Evolutionary conservation across 208 protist genomes (phyloP), one percentile per base, ranked within the genome.

Genomic region (Leishmania tropica): DNA sequence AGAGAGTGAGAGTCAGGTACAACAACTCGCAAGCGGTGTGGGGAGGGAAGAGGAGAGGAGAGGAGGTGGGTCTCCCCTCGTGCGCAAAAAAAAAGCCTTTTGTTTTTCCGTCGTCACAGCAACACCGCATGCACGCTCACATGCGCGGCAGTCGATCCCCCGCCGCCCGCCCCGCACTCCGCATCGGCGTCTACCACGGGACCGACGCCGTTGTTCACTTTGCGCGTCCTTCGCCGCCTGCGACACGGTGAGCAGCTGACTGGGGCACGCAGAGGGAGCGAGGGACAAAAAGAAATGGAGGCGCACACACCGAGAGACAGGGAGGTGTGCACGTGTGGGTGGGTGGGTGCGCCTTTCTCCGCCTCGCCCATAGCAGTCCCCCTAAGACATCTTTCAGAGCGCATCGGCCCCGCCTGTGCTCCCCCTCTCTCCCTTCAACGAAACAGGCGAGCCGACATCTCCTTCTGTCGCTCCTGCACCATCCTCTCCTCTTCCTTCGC

Each of bases 391-490:
- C 24, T 0, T 24, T n/a, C 28, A 62, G 10, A n/a, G 56, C 28
- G 56, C 56, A 60, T n/a, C 24, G 56, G 24, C 56, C 5, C 24
- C 24, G 56, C 24, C 19, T 19, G 35, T 10, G 17, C 64, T 24
- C 71, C 28, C 42, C 53, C 64, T 19, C 35, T 8, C 64, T 24
- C 71, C 15, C 47, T 37, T 75, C 71, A 76, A 51, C 87, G 83
- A 70, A 88, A 93, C 67, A 92, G 53, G 37, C 77, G 84, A 31
- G 87, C 88, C 31, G 91, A 90, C 58, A 90, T 78, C 75, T 93
- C 83, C 73, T 85, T 86, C 67, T 88, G 83, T 71, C 86, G 76
- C 62, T 87, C 85, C 65, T 84, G 80, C 42, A 80, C 78, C 28
- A 51, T 60, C 7, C 48, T 56, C 47, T 62, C 51, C 48, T 58